A percentile compares a stretch with the other conserved stretches of the same genome.
These are phyloP conservation scores for Litsea cubeba DNA, from an alignment of 164 flowering plant species.

Conservation along the genomic window DNA sequence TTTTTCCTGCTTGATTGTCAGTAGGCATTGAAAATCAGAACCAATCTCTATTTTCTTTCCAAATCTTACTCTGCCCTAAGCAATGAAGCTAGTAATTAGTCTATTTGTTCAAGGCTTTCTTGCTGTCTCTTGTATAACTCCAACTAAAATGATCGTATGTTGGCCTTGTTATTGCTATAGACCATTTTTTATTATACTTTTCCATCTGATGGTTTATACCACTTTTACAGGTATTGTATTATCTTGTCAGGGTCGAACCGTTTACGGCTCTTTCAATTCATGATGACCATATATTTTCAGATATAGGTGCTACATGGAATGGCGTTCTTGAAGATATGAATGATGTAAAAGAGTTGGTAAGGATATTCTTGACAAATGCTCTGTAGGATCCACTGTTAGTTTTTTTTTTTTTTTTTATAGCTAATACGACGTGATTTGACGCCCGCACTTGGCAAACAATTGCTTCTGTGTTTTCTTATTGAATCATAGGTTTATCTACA, in stretches of 20 bases:
- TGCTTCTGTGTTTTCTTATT: no score
- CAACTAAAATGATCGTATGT: no score
- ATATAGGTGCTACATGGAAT: constrained; percentile 87
- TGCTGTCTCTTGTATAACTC: no score
- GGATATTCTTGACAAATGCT: neutral
- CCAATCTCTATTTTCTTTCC: no score
- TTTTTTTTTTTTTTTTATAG: neutral
- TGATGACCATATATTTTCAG: constrained; percentile 95
- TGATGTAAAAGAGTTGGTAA: constrained; percentile 98
- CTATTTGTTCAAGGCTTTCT: no score
- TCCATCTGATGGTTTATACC: constrained; percentile 9
- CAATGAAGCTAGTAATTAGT: no score
- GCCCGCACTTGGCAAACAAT: no score
- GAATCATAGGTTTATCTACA: neutral
- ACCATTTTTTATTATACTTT: neutral
- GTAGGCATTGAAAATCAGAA: no score
- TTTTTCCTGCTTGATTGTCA: no score
- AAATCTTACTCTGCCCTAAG: no score
- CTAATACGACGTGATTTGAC: no score
- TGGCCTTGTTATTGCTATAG: no score
- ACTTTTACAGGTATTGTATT: constrained; percentile 70
- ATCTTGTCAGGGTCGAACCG: constrained; percentile 88
- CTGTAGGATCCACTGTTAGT: neutral
- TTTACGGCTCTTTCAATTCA: constrained; percentile 92
- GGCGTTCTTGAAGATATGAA: constrained; percentile 97